Percentiles rank a stretch among this genome's conserved stretches.
phyloP scores from a whole-genome alignment of 768 basidiomycete species.

The Pleurotus tuber-regium region DNA sequence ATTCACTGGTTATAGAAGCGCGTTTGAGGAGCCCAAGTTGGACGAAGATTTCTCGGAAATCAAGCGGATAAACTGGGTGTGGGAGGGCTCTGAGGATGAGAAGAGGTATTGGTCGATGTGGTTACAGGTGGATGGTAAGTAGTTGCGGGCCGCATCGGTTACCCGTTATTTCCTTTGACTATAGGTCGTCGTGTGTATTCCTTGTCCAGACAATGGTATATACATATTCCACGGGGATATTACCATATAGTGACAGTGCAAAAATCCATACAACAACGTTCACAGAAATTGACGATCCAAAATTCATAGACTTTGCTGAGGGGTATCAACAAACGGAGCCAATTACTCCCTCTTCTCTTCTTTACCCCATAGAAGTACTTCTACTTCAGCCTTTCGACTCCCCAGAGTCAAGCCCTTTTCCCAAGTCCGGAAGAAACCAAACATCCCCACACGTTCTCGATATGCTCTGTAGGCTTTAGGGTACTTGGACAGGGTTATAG shows the following conservation, averaged over 20 bases:
- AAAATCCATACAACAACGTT: too few relatives aligned
- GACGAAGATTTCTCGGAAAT: slow-evolving; percentile 80
- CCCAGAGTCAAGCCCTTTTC: slow-evolving; percentile 22
- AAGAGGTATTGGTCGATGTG: slow-evolving; percentile 77
- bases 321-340: too few relatives aligned
- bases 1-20: slow-evolving; percentile 53
- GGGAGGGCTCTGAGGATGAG: slow-evolving; percentile 75
- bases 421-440: slow-evolving; percentile 42
- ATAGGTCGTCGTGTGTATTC: too few relatives aligned
- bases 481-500: slow-evolving; percentile 75
- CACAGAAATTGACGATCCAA: too few relatives aligned
- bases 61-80: slow-evolving; percentile 75
- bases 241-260: too few relatives aligned
- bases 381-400: slow-evolving; percentile 21
- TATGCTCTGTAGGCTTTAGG: slow-evolving; percentile 68
- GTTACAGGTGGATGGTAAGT: slow-evolving; percentile 78
- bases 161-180: too few relatives aligned
- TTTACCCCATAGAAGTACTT: slow-evolving; percentile 23
- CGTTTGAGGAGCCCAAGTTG: slow-evolving; percentile 62
- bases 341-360: slow-evolving; percentile 18
- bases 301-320: too few relatives aligned
- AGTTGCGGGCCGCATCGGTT: too few relatives aligned
- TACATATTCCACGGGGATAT: too few relatives aligned
- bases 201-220: too few relatives aligned
- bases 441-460: slow-evolving; percentile 79